Evolutionary conservation across 768 basidiomycete species (phyloP).

Genomic region (Xerocomus spinulosus): DNA sequence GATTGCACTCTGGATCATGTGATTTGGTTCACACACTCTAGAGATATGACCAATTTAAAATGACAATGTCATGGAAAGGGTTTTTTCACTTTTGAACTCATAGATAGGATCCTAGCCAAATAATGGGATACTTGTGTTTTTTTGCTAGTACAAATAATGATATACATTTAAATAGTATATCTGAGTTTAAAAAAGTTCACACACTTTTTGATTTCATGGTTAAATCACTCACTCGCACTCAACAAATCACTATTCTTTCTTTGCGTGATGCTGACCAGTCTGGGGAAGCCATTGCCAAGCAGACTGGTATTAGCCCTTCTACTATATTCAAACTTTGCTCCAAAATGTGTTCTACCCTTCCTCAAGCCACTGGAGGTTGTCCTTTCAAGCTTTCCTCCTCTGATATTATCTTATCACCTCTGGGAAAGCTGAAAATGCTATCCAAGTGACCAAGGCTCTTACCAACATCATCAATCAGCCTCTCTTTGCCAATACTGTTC

Average conservation of each 20-base stretch:
- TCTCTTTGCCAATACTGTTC: neutral
- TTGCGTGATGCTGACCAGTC: conserved; percentile 1
- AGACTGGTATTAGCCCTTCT: neutral
- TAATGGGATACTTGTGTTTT: neutral
- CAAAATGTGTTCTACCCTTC: neutral
- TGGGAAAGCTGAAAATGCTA: neutral
- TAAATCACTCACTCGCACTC: neutral
- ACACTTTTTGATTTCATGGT: neutral
- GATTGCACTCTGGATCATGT: conserved; percentile 1
- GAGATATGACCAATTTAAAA: neutral
- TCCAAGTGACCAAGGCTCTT: neutral
- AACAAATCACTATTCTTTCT: neutral
- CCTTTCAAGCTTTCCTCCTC: neutral
- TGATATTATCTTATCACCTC: neutral
- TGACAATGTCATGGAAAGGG: neutral
- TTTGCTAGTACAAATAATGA: neutral
- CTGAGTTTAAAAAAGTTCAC: neutral
- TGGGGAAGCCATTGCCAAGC: neutral
- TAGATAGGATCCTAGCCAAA: neutral
- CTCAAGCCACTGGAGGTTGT: neutral
- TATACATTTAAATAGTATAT: conserved; percentile 2
- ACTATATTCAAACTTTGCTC: neutral
- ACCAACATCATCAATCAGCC: neutral
- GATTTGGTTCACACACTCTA: neutral
- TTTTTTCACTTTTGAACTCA: neutral